Evolutionary conservation across 352 stramenopile genomes (phyloP), one percentile per base, ranked within the genome.

Genomic region (Lagenidium giganteum): DNA sequence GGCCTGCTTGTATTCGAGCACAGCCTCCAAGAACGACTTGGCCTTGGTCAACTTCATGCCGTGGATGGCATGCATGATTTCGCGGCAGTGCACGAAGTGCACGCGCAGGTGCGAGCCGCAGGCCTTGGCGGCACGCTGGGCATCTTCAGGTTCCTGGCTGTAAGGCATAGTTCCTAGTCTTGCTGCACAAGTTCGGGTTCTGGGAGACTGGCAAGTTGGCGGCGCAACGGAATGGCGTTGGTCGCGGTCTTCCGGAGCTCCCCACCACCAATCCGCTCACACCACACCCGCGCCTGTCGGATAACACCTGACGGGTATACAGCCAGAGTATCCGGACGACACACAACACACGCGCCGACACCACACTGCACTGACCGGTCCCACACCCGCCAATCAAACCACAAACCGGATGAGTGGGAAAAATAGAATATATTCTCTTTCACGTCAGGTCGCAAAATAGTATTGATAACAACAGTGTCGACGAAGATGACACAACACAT

Each of bases 81-180:
- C 95, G 51, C 94, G 87, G 74, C 95, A 98, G 84, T 99, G 96
- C 89, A 99, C 99, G 88, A 97, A 99, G 78, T 99, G 96, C 57
- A 98, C 90, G 58, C 95, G 87, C 25, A 98, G 76, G 75, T 98
- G 87, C 46, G 86, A 96, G 55, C 93, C 95, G 43, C 94, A 80
- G 24, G 93, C 87, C 79, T 98, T 99, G 49, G 74, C 74, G 40
- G 75, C 70, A 43, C 70, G 70, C 61, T 83, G 70, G 29, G 66
- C 71, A 51, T 89, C 75, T 79, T 89, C 77, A 58, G 77, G 77
- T 77, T 89, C 77, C 70, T 86, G 72, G 70, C 74, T 87, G 72
- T 89, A 89, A 54, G 70, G 70, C 70, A 83, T 81, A 60, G 61
- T 64, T 64, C n/a, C n/a, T n/a, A n/a, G n/a, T n/a, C 57, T 80